Conservation (phyloP, 2,329 filamentous ascomycete species). For the Pseudogymnoascus sp. region DNA sequence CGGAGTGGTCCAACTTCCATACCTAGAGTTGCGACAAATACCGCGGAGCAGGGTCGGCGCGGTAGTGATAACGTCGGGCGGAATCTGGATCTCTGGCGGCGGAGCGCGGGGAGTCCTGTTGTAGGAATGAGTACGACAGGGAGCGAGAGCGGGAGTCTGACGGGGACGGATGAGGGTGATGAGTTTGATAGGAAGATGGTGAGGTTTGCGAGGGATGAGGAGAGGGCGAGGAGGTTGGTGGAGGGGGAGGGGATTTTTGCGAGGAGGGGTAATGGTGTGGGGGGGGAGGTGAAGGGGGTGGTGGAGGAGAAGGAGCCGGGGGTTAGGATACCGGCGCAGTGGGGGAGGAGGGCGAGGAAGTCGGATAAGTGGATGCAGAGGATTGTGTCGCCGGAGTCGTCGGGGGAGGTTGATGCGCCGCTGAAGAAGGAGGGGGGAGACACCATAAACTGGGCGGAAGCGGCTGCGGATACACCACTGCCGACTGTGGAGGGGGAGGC, state of each 20-base stretch:
- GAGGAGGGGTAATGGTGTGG: constrained; percentile 2
- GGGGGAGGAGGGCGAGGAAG: constrained; percentile 16
- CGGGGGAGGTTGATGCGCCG: constrained; percentile 13
- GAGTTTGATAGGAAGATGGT: constrained; percentile 12
- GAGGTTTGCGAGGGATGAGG: constrained; percentile 9
- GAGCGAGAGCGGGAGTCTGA: not conserved
- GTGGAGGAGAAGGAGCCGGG: constrained; percentile 17
- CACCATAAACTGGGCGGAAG: not conserved
- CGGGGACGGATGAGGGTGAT: constrained; percentile 6
- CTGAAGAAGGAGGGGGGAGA: not conserved
- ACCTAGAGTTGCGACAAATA: not conserved
- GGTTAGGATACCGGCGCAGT: constrained; percentile 15
- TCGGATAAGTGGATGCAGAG: constrained; percentile 15
- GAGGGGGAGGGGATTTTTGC: constrained; percentile 6
- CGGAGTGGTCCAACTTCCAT: not conserved
- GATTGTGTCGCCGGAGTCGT: constrained; percentile 17
- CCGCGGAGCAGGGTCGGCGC: not conserved
- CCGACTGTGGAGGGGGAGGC: constrained; percentile 16
- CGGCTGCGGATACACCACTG: constrained; percentile 13
- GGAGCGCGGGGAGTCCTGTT: not conserved
- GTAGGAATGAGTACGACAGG: not conserved
- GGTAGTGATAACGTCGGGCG: not conserved
- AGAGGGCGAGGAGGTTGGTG: not conserved
- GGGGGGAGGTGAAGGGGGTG: constrained; percentile 11
- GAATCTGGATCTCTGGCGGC: not conserved